phyloP scores from a whole-genome alignment of 441 rosid species.

The Populus hybrid region DNA sequence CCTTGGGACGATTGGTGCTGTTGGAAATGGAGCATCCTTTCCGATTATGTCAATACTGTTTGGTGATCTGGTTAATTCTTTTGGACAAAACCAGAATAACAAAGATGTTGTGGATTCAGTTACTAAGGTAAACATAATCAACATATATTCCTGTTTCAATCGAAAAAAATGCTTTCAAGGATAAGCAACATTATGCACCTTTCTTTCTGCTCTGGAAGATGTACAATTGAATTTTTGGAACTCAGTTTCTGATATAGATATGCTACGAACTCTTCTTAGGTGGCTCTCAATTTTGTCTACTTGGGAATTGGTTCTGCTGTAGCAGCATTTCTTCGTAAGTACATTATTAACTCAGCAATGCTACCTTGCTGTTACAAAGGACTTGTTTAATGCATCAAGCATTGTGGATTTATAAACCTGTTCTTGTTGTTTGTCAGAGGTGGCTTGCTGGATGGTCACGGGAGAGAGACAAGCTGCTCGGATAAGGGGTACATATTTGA shows the following conservation, averaged over 20 bases:
- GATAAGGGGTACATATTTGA: constrained; percentile 62
- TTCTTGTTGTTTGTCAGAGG: constrained; percentile 45
- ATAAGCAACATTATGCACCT: too few relatives aligned
- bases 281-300: constrained; percentile 53
- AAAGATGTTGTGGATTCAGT: constrained; percentile 34
- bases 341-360: too few relatives aligned
- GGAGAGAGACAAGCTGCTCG: constrained; percentile 87
- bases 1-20: constrained; percentile 51
- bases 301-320: constrained; percentile 54
- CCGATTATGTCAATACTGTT: constrained; percentile 60
- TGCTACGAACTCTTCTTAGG: constrained; percentile 24
- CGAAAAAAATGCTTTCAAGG: background rate
- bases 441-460: constrained; percentile 80
- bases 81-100: constrained; percentile 47
- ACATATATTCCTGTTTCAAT: background rate
- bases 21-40: constrained; percentile 48
- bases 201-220: too few relatives aligned
- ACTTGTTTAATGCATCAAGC: background rate
- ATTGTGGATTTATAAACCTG: background rate
- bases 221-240: too few relatives aligned
- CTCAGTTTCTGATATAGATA: background rate
- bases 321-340: constrained; percentile 69
- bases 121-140: constrained; percentile 39
- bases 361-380: background rate
- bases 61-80: constrained; percentile 52